Evolutionary conservation across 306 rosid genomes (phyloP).

Genomic region (Malus sieversii): DNA sequence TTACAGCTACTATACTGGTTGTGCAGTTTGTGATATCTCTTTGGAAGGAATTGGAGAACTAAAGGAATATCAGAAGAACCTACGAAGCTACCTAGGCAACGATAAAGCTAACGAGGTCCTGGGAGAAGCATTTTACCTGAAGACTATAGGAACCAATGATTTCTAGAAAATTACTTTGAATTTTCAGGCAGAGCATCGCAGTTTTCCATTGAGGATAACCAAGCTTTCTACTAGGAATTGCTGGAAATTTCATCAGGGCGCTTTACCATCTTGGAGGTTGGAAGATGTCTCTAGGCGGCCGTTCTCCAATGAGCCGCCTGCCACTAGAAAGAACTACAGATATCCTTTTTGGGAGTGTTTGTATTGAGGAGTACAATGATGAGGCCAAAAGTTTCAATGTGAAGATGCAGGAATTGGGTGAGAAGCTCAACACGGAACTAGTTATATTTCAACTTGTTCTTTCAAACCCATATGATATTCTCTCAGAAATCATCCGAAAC

Average conservation of each 20-base stretch:
- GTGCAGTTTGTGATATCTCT: constrained; percentile 55
- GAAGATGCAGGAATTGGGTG: constrained; percentile 31
- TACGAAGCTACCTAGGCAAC: constrained; percentile 35
- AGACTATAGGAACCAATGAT: constrained; percentile 57
- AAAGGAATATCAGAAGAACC: constrained; percentile 39
- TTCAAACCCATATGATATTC: constrained; percentile 33
- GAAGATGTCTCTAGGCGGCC: constrained; percentile 37
- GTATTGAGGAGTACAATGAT: constrained; percentile 33
- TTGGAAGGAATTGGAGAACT: constrained; percentile 52
- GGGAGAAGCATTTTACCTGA: constrained; percentile 38
- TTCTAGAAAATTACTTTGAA: constrained; percentile 43
- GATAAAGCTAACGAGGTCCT: constrained; percentile 31
- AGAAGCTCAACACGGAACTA: constrained; percentile 18
- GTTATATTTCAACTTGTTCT: constrained; percentile 26
- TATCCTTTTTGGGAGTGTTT: constrained; percentile 16
- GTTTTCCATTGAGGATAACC: constrained; percentile 41
- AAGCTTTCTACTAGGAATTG: constrained; percentile 29
- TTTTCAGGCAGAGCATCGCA: constrained; percentile 28
- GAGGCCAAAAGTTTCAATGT: constrained; percentile 37
- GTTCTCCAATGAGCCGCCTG: constrained; percentile 63
- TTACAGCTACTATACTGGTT: not conserved
- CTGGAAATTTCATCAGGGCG: constrained; percentile 24
- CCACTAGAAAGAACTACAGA: constrained; percentile 48
- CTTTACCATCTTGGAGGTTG: constrained; percentile 37
- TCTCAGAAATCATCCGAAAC: constrained; percentile 31